Base-by-base conservation (phyloP, 148 eudicot species). In the Rhododendron henanense region DNA sequence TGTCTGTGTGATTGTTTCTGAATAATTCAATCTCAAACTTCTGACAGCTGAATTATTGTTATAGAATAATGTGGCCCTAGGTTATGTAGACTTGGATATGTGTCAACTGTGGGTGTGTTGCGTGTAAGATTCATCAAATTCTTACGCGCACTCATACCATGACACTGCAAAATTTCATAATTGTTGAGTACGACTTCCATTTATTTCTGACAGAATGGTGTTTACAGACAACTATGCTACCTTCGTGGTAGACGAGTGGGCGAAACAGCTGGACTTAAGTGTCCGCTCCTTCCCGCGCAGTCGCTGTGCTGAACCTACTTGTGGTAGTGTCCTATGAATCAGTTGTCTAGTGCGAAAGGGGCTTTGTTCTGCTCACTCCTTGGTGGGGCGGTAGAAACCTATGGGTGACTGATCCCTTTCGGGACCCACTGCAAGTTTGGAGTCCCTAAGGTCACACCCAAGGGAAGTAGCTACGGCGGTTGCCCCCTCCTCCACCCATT, bases 61-160 rank as follows among this genome's bases (percentile, higher is more conserved):
- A 25, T 39, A 13, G 51, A 86, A 39, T 23, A 21, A 86, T 76
- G 50, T 50, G 63, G 77, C 84, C 84, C 15, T 48, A 75, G 79
- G 79, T 39, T 37, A 18, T 16, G 3, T 18, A 47, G 47, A 37
- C 47, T 39, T 15, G n/a, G 79, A 75, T 37, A 47, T 18, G 74
- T 28, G 37, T 48, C 15, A 28, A 37, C 28, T n/a, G n/a, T 69
- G 59, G 63, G 39, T 73, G 41, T 73, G 41, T 73, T 73, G 10
- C 6, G 18, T 75, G 47, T 35, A 18, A 35, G 79, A 16, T 35
- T 37, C 79, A 35, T 75, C 47, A 5, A 75, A 39, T 75, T 16
- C 10, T 39, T 6, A 39, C 5, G 25, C 5, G 16, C 10, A 75
- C 7, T 15, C 21, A 75, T 37, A 37, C 78, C 21, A 35, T 37